phyloP scores from a whole-genome alignment of 441 rosid genomes.

The Erodium moschatum region DNA sequence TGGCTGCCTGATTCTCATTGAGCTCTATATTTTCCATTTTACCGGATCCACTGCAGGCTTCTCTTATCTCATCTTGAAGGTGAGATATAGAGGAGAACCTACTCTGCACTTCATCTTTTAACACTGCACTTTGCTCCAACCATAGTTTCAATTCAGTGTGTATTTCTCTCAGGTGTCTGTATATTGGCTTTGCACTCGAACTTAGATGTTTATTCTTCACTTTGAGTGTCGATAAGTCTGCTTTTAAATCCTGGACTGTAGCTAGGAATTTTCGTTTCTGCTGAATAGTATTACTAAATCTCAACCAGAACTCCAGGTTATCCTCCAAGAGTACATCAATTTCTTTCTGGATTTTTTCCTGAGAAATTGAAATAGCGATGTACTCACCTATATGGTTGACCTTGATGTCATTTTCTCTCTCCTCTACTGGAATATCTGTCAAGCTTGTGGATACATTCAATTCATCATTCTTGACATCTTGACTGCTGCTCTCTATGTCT shows the following conservation, averaged over 20 bases:
- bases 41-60: slow-evolving; percentile 28
- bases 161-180: slow-evolving; percentile 64
- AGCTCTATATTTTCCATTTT: slow-evolving; percentile 32
- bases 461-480: slow-evolving; percentile 1
- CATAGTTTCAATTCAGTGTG: slow-evolving; percentile 61
- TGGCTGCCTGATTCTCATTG: slow-evolving; percentile 55
- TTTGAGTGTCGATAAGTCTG: slow-evolving; percentile 39
- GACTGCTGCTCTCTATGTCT: slow-evolving; percentile 12
- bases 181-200: slow-evolving; percentile 60
- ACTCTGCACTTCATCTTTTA: slow-evolving; percentile 58
- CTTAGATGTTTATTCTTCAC: slow-evolving; percentile 20
- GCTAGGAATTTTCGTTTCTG: slow-evolving; percentile 65
- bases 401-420: slow-evolving; percentile 17
- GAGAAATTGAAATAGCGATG: slow-evolving; percentile 31
- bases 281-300: slow-evolving; percentile 70
- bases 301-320: slow-evolving; percentile 89
- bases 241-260: slow-evolving; percentile 51
- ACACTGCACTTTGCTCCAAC: slow-evolving; percentile 56
- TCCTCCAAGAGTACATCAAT: slow-evolving; percentile 74
- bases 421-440: slow-evolving; percentile 7
- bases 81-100: slow-evolving; percentile 46
- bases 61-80: slow-evolving; percentile 58
- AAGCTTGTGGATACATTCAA: slow-evolving; percentile 13
- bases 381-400: slow-evolving; percentile 16
- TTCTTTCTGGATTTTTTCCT: slow-evolving; percentile 53